These are phyloP conservation scores for Pichia exigua DNA, from an alignment of 805 yeast genomes.

Conservation along the genomic window DNA sequence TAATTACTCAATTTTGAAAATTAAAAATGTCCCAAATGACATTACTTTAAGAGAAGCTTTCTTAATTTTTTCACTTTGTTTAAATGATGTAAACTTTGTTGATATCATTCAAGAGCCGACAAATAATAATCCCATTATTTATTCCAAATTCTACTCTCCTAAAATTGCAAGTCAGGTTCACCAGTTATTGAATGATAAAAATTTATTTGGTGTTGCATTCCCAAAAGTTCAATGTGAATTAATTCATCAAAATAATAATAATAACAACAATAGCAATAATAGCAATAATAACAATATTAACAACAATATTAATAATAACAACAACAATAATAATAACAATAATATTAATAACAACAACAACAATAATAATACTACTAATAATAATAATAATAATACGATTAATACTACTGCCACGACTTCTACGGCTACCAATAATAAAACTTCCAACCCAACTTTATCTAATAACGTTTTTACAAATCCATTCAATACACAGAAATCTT, in stretches of 20 bases:
- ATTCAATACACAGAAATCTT: background rate
- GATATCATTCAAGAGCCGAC: constrained; percentile 27
- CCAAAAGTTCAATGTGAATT: constrained; percentile 34
- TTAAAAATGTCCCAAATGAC: constrained; percentile 57
- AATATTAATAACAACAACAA: too few relatives aligned
- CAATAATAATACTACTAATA: too few relatives aligned
- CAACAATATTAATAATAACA: background rate
- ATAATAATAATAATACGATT: too few relatives aligned
- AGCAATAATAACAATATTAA: background rate
- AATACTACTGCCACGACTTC: too few relatives aligned
- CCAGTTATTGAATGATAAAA: constrained; percentile 34
- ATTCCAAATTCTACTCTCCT: constrained; percentile 39
- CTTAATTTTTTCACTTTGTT: constrained; percentile 61
- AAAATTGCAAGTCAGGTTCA: constrained; percentile 36
- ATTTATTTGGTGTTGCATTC: constrained; percentile 45
- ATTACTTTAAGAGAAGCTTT: constrained; percentile 58
- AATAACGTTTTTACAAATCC: constrained; percentile 4
- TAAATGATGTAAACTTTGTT: constrained; percentile 42
- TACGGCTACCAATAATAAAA: background rate
- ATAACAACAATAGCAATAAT: constrained; percentile 3
- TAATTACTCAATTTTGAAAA: constrained; percentile 24
- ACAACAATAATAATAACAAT: background rate
- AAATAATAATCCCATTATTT: constrained; percentile 27
- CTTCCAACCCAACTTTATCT: background rate
- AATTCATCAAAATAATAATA: constrained; percentile 7